These are phyloP conservation scores for Erysimum cheiranthoides DNA, from an alignment of 345 rosid genomes.

Conservation along the genomic window DNA sequence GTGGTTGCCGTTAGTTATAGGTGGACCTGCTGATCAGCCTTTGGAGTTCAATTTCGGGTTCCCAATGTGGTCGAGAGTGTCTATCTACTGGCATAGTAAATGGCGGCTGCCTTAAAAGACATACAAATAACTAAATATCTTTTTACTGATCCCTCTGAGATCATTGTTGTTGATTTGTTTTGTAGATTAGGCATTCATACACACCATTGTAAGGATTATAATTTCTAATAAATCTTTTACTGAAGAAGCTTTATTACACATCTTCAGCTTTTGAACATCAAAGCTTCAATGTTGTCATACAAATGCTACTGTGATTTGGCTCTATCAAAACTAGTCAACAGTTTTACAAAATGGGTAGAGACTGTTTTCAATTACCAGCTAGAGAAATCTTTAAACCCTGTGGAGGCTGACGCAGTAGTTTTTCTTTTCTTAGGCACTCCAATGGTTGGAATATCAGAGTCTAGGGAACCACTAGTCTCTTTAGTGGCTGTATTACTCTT, in stretches of 20 bases:
- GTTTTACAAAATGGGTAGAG: conserved; percentile 27
- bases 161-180: conserved; percentile 23
- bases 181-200: conserved; percentile 33
- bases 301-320: background rate
- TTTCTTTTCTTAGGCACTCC: conserved; percentile 70
- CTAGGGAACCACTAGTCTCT: conserved; percentile 31
- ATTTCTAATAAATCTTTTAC: conserved; percentile 26
- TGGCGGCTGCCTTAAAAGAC: conserved; percentile 70
- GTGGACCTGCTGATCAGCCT: conserved; percentile 81
- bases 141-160: conserved; percentile 7
- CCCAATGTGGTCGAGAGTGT: conserved; percentile 86
- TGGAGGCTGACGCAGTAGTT: conserved; percentile 48
- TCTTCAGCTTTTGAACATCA: conserved; percentile 20
- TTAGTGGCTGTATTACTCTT: conserved; percentile 54
- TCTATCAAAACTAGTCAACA: conserved; percentile 34
- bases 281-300: background rate
- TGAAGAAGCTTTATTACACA: background rate
- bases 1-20: conserved; percentile 84
- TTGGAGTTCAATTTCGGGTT: conserved; percentile 74
- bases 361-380: conserved; percentile 58
- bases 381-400: conserved; percentile 80
- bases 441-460: conserved; percentile 45
- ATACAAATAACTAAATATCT: background rate
- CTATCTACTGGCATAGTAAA: conserved; percentile 89
- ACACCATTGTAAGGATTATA: conserved; percentile 17